Base-by-base conservation (phyloP, 179 eudicot species). In the Corrigiola litoralis region DNA sequence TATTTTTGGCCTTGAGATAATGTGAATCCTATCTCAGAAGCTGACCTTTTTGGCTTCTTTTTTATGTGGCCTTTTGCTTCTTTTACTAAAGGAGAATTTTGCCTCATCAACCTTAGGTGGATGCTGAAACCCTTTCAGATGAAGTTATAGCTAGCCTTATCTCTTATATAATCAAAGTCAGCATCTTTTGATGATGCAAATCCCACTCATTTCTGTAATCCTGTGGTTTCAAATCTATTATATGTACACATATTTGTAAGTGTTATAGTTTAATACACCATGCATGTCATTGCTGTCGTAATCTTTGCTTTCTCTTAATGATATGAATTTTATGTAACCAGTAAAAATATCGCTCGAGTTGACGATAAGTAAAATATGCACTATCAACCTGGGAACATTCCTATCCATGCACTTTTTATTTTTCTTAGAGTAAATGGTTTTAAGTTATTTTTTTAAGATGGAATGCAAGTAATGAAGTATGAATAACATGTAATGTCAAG, bases 91-190 rank as follows among this genome's bases (percentile, higher is more conserved):
- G 67, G 58, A 59, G 67, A 40, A 53, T 28, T 52, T 28, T 45
- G 66, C 68, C 31, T 62, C 45, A 60, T 79, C 68, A 79, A 23
- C 41, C 69, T 73, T 63, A 60, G 54, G 58, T 63, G 65, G 69
- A 56, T 12, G 51, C 49, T 63, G 33, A 44, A 50, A 25, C 28
- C 49, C 38, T 47, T 46, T 46, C 23, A 41, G 24, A 32, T 9
- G 42, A 17, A 28, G 58, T 52, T 16, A 51, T 23, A 46, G 27
- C 53, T 27, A 48, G 20, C 46, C 70, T 44, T 67, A 44, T 56
- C 47, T 25, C 70, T 38, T 38, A 55, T 31, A 38, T 29, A n/a
- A 48, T 20, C 25, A 18, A 20, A n/a, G 28, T 28, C 28, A 14
- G n/a, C 27, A 32, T 10, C 20, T 42, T 25, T 31, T n/a, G 24